These are phyloP conservation scores for Gossypium mustelinum DNA, from an alignment of 345 rosid genomes.

Conservation along the genomic window DNA sequence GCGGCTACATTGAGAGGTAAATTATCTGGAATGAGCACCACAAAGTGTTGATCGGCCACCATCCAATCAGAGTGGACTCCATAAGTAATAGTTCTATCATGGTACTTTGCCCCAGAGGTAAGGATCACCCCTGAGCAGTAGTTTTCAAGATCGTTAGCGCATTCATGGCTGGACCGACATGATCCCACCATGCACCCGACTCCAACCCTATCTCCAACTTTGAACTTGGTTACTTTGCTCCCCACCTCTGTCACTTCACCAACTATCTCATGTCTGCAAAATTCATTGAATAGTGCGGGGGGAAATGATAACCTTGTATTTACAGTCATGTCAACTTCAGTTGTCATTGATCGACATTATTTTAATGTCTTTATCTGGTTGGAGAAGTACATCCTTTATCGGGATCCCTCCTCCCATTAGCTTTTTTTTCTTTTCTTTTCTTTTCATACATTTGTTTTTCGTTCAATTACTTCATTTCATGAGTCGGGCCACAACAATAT, in stretches of 20 bases:
- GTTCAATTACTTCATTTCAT: no score
- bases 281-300: no score
- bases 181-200: slow-evolving; percentile 54
- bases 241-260: slow-evolving; percentile 57
- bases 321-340: no score
- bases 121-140: slow-evolving; percentile 36
- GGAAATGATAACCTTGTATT: no score
- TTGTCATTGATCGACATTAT: no score
- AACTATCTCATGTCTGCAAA: slow-evolving; percentile 50
- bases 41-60: slow-evolving; percentile 43
- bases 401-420: no score
- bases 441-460: no score
- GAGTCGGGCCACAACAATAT: no score
- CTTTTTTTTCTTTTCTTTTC: no score
- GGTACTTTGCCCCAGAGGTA: slow-evolving; percentile 27
- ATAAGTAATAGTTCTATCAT: slow-evolving; percentile 45
- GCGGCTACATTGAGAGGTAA: slow-evolving; percentile 51
- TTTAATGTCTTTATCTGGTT: no score
- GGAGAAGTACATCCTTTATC: no score
- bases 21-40: slow-evolving; percentile 44
- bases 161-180: slow-evolving; percentile 41
- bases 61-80: slow-evolving; percentile 42
- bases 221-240: slow-evolving; percentile 43
- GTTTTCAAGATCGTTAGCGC: slow-evolving; percentile 48
- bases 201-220: slow-evolving; percentile 51